phyloP scores from a whole-genome alignment of 2,329 filamentous ascomycete species.

The Neobulgaria alba region DNA sequence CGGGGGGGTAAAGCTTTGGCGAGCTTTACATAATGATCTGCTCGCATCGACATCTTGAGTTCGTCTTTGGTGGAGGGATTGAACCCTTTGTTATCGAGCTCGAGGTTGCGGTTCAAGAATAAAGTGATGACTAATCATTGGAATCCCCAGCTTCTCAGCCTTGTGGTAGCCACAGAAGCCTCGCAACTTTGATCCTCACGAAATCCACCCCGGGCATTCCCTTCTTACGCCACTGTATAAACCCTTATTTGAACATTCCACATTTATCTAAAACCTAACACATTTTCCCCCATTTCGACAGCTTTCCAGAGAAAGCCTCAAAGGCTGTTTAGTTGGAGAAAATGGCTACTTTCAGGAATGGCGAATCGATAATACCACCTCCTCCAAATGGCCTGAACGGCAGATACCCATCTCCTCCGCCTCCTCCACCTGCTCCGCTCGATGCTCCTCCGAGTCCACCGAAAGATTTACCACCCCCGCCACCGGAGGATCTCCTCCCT shows the following conservation, averaged over 20 bases:
- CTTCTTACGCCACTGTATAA: not conserved
- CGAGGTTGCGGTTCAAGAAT: not conserved
- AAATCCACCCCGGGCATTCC: not conserved
- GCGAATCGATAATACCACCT: conserved; percentile 17
- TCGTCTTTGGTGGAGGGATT: conserved; percentile 2
- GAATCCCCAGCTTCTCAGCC: not conserved
- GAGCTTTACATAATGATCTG: conserved; percentile 36
- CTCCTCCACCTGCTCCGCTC: conserved; percentile 34
- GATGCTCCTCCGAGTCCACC: conserved; percentile 30
- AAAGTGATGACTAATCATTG: too few relatives aligned
- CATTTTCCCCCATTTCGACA: too few relatives aligned
- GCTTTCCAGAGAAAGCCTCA: too few relatives aligned
- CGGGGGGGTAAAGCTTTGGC: conserved; percentile 68
- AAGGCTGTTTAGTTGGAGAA: not conserved
- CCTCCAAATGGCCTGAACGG: conserved; percentile 19
- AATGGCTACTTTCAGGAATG: conserved; percentile 20
- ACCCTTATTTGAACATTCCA: not conserved
- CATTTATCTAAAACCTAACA: too few relatives aligned
- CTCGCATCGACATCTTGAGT: conserved; percentile 15
- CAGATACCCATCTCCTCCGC: conserved; percentile 27
- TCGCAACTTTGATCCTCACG: not conserved
- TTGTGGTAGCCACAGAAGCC: too few relatives aligned
- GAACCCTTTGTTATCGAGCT: conserved; percentile 3
- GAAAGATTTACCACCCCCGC: conserved; percentile 20
- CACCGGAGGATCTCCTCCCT: conserved; percentile 25